Percentiles rank a stretch among this genome's conserved stretches.
Conservation (phyloP, 208 protist species). For the Wallacemonas sp. region DNA sequence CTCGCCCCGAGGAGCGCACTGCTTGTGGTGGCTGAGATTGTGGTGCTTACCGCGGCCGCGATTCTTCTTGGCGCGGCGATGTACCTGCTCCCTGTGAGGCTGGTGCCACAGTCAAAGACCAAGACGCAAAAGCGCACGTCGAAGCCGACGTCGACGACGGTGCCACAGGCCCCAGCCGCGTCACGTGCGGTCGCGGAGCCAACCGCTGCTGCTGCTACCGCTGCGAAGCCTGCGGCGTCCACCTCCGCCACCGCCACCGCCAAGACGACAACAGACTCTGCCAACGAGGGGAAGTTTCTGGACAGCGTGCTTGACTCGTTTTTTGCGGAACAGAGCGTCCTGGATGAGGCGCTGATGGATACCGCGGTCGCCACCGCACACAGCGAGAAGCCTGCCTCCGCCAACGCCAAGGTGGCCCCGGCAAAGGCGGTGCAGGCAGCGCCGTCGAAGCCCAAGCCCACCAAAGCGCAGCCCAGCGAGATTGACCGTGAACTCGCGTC, state of each 20-base stretch:
- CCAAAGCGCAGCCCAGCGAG: neutral
- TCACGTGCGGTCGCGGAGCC: too few relatives aligned
- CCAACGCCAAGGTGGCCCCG: neutral
- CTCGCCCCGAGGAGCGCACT: constrained; percentile 9
- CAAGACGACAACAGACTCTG: neutral
- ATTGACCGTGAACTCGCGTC: constrained; percentile 5
- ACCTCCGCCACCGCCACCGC: constrained; percentile 6
- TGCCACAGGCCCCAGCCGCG: too few relatives aligned
- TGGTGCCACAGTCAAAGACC: constrained; percentile 19
- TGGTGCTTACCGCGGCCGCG: constrained; percentile 5
- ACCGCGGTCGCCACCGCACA: constrained; percentile 9
- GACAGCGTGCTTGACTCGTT: constrained; percentile 40
- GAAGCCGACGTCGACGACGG: neutral
- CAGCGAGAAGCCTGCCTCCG: neutral
- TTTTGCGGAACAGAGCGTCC: constrained; percentile 33
- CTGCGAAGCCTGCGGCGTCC: neutral
- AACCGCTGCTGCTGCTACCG: neutral
- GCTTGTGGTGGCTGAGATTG: constrained; percentile 23
- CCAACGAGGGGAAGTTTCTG: constrained; percentile 18
- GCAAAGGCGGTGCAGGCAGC: neutral
- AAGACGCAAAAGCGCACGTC: neutral
- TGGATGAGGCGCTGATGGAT: constrained; percentile 38
- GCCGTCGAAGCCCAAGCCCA: neutral
- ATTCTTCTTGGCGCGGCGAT: constrained; percentile 30
- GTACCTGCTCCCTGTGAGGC: constrained; percentile 20